These are phyloP conservation scores for Zygotorulaspora mrakii DNA, from an alignment of 1,139 yeast genomes.

Conservation along the genomic window DNA sequence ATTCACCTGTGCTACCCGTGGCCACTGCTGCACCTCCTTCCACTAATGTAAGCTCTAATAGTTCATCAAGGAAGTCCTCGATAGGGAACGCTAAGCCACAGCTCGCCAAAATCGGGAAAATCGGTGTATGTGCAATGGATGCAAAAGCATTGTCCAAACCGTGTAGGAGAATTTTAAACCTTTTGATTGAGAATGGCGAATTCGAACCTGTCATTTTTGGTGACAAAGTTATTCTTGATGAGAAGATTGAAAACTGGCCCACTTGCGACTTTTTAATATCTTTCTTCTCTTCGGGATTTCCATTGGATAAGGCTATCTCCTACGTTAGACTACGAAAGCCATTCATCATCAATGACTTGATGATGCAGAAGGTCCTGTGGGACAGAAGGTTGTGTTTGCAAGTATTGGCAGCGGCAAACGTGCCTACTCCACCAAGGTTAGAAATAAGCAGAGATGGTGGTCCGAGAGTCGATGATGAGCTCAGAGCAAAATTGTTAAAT, in stretches of 20 bases:
- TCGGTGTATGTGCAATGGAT: conserved; percentile 99
- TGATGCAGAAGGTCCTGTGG: conserved; percentile 92
- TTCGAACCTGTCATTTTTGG: conserved; percentile 97
- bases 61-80: conserved; percentile 36
- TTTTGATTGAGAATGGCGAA: conserved; percentile 88
- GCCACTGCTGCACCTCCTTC: conserved; percentile 10
- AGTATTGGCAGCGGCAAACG: conserved; percentile 75
- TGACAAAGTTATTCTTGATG: conserved; percentile 94
- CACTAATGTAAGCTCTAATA: conserved; percentile 25
- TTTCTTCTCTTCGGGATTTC: conserved; percentile 94
- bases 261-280: conserved; percentile 93
- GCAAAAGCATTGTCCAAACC: conserved; percentile 95
- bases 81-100: conserved; percentile 40
- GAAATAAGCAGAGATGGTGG: conserved; percentile 97
- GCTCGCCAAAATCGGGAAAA: conserved; percentile 78
- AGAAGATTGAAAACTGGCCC: conserved; percentile 94
- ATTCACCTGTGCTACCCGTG: conserved; percentile 7
- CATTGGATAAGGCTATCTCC: conserved; percentile 88
- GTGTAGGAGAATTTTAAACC: conserved; percentile 82
- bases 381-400: conserved; percentile 86
- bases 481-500: conserved; percentile 50
- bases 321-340: conserved; percentile 91
- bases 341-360: conserved; percentile 79
- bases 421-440: conserved; percentile 82
- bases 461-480: conserved; percentile 71